Percentiles rank a stretch among this genome's conserved stretches.
Evolutionary conservation across 1,284 basidiomycete species (phyloP).

Genomic region (Heterobasidion parviporum): DNA sequence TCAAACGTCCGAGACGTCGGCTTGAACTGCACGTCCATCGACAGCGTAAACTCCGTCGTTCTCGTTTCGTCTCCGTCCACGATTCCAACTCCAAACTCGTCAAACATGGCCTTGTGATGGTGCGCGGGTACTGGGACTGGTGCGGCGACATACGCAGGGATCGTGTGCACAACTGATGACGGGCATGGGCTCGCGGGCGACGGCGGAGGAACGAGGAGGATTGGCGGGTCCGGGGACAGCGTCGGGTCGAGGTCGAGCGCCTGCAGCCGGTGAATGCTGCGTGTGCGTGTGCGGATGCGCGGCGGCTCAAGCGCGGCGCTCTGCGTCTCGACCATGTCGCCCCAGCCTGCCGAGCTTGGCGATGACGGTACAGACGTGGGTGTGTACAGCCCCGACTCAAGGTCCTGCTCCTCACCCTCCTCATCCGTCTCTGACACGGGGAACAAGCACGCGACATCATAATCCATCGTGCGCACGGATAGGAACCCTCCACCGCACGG

Average conservation of each 20-base stretch:
- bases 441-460: conserved; percentile 26
- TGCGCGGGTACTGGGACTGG: conserved; percentile 4
- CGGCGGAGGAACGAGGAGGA: conserved; percentile 7
- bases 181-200: not conserved
- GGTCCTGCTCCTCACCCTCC: conserved; percentile 31
- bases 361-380: not conserved
- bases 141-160: conserved; percentile 1
- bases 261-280: conserved; percentile 18
- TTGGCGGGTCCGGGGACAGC: conserved; percentile 4
- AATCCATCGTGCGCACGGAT: conserved; percentile 17
- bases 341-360: conserved; percentile 1
- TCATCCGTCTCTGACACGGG: conserved; percentile 43
- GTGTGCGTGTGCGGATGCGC: conserved; percentile 19
- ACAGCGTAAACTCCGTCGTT: conserved; percentile 18
- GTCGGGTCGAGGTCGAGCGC: conserved; percentile 7
- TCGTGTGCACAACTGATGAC: conserved; percentile 1
- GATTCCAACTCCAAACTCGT: not conserved
- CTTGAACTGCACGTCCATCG: conserved; percentile 17
- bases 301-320: conserved; percentile 13
- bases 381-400: conserved; percentile 6
- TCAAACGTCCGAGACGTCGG: not conserved
- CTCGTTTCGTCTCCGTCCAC: not conserved
- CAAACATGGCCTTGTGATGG: conserved; percentile 2
- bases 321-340: not conserved
- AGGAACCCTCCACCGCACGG: conserved; percentile 2